A percentile compares a stretch with the other conserved stretches of the same genome.
Conservation (phyloP, 2,329 filamentous ascomycete genomes). For the Alternaria triticina region DNA sequence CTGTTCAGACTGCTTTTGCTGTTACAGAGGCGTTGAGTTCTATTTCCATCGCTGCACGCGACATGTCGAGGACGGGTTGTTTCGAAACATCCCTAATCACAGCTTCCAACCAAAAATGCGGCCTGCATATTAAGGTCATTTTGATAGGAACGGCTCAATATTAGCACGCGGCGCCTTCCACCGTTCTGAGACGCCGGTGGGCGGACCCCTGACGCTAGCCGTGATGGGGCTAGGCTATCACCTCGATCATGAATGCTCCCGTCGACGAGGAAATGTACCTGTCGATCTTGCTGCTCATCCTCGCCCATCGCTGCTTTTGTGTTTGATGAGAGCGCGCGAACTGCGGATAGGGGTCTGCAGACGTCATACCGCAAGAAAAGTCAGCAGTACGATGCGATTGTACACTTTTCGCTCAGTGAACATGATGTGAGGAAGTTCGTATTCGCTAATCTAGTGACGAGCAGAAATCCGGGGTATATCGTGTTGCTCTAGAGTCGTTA, state of each 20-base stretch:
- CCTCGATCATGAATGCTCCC: conserved; percentile 2
- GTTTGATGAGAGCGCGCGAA: not conserved
- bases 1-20: not conserved
- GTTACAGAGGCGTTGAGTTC: not conserved
- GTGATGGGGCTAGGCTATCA: not conserved
- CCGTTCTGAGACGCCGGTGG: conserved; percentile 5
- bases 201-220: conserved; percentile 1
- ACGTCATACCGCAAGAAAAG: not conserved
- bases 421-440: conserved; percentile 1
- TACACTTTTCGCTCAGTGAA: not conserved
- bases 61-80: not conserved
- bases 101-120: not conserved
- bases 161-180: conserved; percentile 1
- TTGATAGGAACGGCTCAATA: conserved; percentile 8
- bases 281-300: conserved; percentile 10
- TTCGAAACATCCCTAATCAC: conserved; percentile 4
- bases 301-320: conserved; percentile 4
- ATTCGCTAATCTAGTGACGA: conserved; percentile 7
- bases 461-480: conserved; percentile 5
- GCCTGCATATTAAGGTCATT: conserved; percentile 10
- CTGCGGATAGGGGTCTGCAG: not conserved
- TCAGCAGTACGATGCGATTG: not conserved
- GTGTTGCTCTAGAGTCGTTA: conserved; percentile 6
- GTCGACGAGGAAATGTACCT: conserved; percentile 1
- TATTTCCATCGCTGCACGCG: not conserved